Base-by-base conservation (phyloP, 495 filamentous ascomycete species). In the Annulohypoxylon stygium region DNA sequence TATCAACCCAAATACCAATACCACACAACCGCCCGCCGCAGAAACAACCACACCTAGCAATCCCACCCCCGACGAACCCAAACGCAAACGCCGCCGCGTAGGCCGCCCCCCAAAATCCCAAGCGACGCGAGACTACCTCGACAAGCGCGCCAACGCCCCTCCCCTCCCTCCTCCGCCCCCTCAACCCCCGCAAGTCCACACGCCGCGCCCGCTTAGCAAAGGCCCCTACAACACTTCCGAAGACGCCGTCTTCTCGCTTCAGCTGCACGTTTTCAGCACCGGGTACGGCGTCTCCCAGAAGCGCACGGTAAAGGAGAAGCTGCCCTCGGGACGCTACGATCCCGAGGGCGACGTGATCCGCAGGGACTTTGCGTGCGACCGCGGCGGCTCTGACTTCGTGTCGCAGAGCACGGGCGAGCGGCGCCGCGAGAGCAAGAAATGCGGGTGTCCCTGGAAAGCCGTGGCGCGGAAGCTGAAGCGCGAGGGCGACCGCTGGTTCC, bases 201-300 rank as follows among this genome's bases (percentile, higher is more conserved):
- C 89, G 4, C 84, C 94, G 67, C 84, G 91, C 43, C 94, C 90
- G 3, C 91, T 97, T 81, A 89, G 89, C 65, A 84, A 93, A 16
- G 86, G 96, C 10, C 92, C 85, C 0, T 78, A 78, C 69, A 43
- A 48, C 18, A 73, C 76, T 0, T 23, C 75, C 30, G 71, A 76
- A 2, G 76, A 78, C 36, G 76, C 76, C 9, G 70, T 71, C 39
- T 78, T 76, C 71, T 64, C 69, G 18, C 60, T 78, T 7, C 76
- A 78, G 48, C 64, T 75, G 9, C 71, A 76, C 67, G 76, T 78
- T 3, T 78, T 78, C 37, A 75, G 69, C 5, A 76, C 76, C 25
- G 76, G 76, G 30, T 78, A 76, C 60, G 76, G 76, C 5, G 76
- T 78, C 3, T 78, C 76, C 39, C 76, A 78, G 34, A 76, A 78